Conservation (phyloP, 2,329 filamentous ascomycete species). For the Shiraia sp. region DNA sequence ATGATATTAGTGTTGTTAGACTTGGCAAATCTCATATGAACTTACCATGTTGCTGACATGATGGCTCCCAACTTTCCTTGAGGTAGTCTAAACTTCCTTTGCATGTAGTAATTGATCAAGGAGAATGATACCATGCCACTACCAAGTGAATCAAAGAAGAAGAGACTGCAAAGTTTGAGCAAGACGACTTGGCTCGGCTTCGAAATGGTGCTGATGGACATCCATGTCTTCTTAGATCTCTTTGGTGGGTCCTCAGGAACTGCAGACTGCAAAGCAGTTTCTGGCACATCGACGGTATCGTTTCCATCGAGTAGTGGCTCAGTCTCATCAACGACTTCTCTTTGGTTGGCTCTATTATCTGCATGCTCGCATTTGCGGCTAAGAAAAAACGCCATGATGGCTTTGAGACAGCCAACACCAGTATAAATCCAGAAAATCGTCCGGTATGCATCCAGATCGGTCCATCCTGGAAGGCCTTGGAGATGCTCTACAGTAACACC, state of each 20-base stretch:
- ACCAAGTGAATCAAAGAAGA: slow-evolving; percentile 70
- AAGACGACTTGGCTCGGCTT: slow-evolving; percentile 59
- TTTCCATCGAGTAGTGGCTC: slow-evolving; percentile 29
- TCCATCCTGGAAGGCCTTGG: slow-evolving; percentile 39
- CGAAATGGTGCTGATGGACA: slow-evolving; percentile 60
- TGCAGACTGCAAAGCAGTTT: slow-evolving; percentile 13
- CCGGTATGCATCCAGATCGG: slow-evolving; percentile 43
- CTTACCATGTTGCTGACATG: slow-evolving; percentile 52
- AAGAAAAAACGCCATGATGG: slow-evolving; percentile 43
- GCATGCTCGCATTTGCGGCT: slow-evolving; percentile 44
- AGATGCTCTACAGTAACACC: slow-evolving; percentile 45
- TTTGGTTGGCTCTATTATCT: slow-evolving; percentile 6
- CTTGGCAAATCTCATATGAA: neutral
- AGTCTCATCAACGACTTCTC: slow-evolving; percentile 14
- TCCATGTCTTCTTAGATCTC: slow-evolving; percentile 21
- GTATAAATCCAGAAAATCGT: slow-evolving; percentile 51
- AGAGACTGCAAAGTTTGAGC: slow-evolving; percentile 66
- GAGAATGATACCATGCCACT: slow-evolving; percentile 66
- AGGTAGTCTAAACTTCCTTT: slow-evolving; percentile 59
- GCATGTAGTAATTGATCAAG: slow-evolving; percentile 58
- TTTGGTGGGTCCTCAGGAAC: slow-evolving; percentile 3
- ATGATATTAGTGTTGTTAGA: neutral
- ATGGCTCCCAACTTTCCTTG: slow-evolving; percentile 59
- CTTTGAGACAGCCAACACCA: slow-evolving; percentile 46
- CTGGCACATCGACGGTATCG: neutral